Evolutionary conservation across 148 eudicot genomes (phyloP).

Genomic region (Chenopodium formosanum): DNA sequence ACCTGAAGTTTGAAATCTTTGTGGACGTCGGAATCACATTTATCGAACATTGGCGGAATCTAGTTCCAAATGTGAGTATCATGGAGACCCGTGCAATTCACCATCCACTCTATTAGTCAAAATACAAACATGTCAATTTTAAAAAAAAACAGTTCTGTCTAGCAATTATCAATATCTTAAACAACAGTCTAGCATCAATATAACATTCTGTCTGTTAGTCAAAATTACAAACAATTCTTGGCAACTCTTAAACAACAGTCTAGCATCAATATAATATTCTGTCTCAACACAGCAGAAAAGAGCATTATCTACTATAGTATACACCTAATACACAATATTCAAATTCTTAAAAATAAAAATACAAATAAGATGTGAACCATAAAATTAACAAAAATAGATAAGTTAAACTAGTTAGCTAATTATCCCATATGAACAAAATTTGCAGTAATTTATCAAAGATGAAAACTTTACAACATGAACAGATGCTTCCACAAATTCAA

Average conservation of each 20-base stretch:
- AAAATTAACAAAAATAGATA: no score
- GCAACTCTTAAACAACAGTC: not conserved
- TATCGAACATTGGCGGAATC: slow-evolving; percentile 28
- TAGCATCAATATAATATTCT: not conserved
- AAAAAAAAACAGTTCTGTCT: no score
- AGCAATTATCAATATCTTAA: no score
- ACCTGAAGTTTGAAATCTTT: slow-evolving; percentile 19
- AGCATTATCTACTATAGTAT: not conserved
- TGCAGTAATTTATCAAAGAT: not conserved
- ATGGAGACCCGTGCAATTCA: slow-evolving; percentile 35
- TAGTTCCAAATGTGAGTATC: slow-evolving; percentile 40
- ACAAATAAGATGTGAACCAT: not conserved
- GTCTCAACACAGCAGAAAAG: not conserved
- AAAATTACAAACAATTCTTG: no score
- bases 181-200: no score
- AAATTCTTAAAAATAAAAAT: not conserved
- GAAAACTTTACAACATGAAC: not conserved
- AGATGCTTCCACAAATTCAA: not conserved
- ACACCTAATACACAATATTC: not conserved
- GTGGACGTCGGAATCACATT: slow-evolving; percentile 22
- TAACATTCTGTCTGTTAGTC: no score
- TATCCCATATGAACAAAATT: not conserved
- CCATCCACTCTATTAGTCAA: slow-evolving; percentile 28
- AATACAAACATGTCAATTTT: slow-evolving; percentile 11
- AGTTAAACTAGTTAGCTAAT: not conserved